A percentile compares a stretch with the other conserved stretches of the same genome.
These are phyloP conservation scores for Thielaviopsis cerberus DNA, from an alignment of 2,329 filamentous ascomycete genomes.

Conservation along the genomic window DNA sequence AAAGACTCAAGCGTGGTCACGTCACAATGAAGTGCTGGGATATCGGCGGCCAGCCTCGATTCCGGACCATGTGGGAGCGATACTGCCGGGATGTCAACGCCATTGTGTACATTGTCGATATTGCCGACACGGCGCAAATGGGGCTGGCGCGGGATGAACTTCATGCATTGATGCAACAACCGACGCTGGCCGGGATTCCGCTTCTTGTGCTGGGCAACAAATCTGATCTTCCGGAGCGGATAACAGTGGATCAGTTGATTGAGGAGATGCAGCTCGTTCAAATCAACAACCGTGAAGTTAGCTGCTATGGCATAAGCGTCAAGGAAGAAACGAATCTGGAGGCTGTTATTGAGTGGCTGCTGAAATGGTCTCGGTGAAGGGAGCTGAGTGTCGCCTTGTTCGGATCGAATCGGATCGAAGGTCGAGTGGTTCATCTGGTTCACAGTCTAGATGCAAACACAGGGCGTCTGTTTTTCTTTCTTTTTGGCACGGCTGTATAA, in stretches of 20 bases:
- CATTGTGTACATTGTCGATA: conserved; percentile 96
- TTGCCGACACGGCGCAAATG: conserved; percentile 64
- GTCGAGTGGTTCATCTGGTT: background rate
- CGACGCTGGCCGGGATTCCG: conserved; percentile 72
- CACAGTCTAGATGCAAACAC: background rate
- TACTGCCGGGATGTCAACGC: conserved; percentile 96
- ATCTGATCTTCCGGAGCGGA: conserved; percentile 76
- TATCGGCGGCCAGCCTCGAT: conserved; percentile 86
- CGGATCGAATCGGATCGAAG: background rate
- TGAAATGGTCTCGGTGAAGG: conserved; percentile 68
- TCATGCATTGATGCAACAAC: conserved; percentile 70
- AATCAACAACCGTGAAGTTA: conserved; percentile 82
- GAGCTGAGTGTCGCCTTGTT: background rate
- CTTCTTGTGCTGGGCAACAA: conserved; percentile 93
- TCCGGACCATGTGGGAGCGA: conserved; percentile 97
- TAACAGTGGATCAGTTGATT: conserved; percentile 89
- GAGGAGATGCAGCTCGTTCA: conserved; percentile 77
- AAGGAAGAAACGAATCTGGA: conserved; percentile 98
- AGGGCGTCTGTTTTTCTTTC: background rate
- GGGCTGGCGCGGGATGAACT: conserved; percentile 82
- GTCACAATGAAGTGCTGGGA: conserved; percentile 99
- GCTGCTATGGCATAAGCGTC: conserved; percentile 95
- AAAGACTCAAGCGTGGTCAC: conserved; percentile 91
- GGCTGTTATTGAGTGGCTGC: conserved; percentile 88
- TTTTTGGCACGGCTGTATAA: background rate